Evolutionary conservation across 352 stramenopile species (phyloP), one percentile per base, ranked within the genome.

Genomic region (Phytophthora hibernalis): DNA sequence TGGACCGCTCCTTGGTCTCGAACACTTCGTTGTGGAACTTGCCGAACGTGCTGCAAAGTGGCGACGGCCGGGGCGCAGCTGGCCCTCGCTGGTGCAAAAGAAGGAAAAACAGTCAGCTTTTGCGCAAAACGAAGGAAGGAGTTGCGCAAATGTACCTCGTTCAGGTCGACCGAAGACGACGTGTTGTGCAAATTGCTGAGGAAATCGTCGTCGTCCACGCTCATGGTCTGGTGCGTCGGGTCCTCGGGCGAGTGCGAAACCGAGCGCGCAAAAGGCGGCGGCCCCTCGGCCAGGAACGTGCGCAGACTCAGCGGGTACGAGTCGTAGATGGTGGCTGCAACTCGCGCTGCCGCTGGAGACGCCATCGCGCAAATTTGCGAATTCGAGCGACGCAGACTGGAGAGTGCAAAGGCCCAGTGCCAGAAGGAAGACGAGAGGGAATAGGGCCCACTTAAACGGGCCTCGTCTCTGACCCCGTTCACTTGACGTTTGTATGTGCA

Each of bases 21-120:
- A 89, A 93, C 31, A 90, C 71, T 54, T 91, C 81, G 61, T 77
- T 85, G 52, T 85, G 84, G 65, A 92, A 90, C 61, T 88, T 91
- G 57, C 83, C 83, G 54, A 89, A 89, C 8, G 80, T 76, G 21
- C 67, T 87, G 68, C 58, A 80, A 10, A 90, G 67, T 50, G 66
- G 68, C 20, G 68, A 54, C 12, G 72, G 61, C 0, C 59, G 58
- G 16, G 67, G 11, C 13, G 61, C 31, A 30, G 61, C 12, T 22
- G 35, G 20, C 6, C 47, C 30, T 20, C 50, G 63, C 61, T 74
- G 49, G n/a, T n/a, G 35, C 33, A 40, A 40, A 44, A 12, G 38
- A 16, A 6, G 38, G 16, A 44, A 6, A 11, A 12, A 5, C 5
- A 3, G 38, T 44, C 22, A 44, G n/a, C n/a, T n/a, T n/a, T n/a